Evolutionary conservation across 2,329 filamentous ascomycete genomes (phyloP), one percentile per base, ranked within the genome.

Genomic region (Diaporthe vaccinii): DNA sequence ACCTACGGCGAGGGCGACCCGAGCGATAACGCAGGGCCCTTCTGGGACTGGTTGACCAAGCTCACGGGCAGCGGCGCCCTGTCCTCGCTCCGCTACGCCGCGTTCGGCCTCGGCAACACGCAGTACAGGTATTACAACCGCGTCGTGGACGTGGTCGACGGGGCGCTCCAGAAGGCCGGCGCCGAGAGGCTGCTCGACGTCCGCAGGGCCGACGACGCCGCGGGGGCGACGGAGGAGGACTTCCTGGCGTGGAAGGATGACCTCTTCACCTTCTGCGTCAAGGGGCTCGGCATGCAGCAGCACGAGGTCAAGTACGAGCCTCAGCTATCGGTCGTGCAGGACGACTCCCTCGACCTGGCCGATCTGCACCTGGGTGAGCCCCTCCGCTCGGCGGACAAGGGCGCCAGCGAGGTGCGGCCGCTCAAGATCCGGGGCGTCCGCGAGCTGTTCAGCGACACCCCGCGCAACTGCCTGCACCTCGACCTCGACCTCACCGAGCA

Each of bases 1-100:
- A 85, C 84, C 0, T 85, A 83, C 58, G 84, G 84, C 22, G 84
- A 86, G 70, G 84, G 84, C 1, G 84, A 85, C n/a, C 84, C 84
- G 0, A 83, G 80, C 41, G 84, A 86, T 59, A 86, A 86, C 65
- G 80, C 83, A 0, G 73, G 75, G 17, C 76, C 74, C 0, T 81
- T 84, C 53, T 82, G 80, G 78, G 79, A 81, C 31, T 83, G 73
- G 68, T 53, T 81, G 77, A 51, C 81, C 5, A 77, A 78, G 72
- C 41, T 58, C 49, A 22, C 53, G 20, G 41, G 41, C 22, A 25
- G 7, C 25, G 15, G 31, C 20, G 34, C 49, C 53, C 39, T 72
- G 53, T 46, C 53, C 5, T 58, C 49, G 20, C 69, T 72, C 28
- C 49, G 69, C 31, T 72, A 72, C 20, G 69, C 39, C 28, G 55